A percentile compares a stretch with the other conserved stretches of the same genome.
These are phyloP conservation scores for Coemansia sp. DNA, from an alignment of 192 early-diverging fungal genomes.

Conservation along the genomic window DNA sequence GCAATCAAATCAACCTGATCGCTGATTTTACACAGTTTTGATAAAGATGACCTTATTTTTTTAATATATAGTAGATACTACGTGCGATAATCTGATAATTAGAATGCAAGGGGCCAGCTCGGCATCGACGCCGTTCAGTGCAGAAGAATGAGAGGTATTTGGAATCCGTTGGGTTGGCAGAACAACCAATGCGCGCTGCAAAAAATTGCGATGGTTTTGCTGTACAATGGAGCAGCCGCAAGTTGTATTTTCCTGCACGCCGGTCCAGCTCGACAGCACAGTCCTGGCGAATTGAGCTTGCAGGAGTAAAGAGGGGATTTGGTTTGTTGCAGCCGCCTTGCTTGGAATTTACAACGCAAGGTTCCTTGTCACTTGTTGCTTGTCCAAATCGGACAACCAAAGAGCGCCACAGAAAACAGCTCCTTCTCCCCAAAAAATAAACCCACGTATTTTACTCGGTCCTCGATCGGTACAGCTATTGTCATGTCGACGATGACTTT, in stretches of 20 bases:
- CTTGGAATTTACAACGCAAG: background rate
- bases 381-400: background rate
- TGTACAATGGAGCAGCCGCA: background rate
- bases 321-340: background rate
- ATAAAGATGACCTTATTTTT: too few species aligned
- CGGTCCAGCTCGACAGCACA: background rate
- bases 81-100: background rate
- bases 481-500: constrained; percentile 21
- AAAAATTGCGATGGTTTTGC: background rate
- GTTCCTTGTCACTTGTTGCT: background rate
- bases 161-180: background rate
- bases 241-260: background rate
- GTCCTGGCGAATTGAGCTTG: background rate
- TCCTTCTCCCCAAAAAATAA: background rate
- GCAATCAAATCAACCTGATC: too few species aligned
- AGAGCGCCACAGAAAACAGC: background rate
- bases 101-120: background rate
- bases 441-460: background rate
- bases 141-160: background rate
- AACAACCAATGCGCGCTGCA: background rate
- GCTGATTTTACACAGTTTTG: too few species aligned
- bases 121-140: background rate
- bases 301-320: too few species aligned
- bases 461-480: background rate
- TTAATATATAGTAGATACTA: too few species aligned